Evolutionary conservation across 768 basidiomycete genomes (phyloP).

Genomic region (Tulasnella sp.): DNA sequence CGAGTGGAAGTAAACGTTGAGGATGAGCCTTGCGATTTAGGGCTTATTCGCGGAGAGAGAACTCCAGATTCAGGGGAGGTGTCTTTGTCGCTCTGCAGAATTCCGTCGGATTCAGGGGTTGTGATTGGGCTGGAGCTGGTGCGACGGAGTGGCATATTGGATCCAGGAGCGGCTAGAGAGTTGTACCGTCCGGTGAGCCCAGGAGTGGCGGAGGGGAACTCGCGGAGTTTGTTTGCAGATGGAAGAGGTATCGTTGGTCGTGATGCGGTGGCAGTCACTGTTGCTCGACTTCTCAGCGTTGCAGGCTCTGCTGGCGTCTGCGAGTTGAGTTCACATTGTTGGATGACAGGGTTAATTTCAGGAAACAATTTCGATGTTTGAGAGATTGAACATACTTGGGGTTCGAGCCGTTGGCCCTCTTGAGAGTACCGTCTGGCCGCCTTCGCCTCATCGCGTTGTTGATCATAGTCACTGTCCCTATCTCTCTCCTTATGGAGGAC

Average conservation of each 20-base stretch:
- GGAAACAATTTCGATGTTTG: no score
- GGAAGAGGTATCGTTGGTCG: not conserved
- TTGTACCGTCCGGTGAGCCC: not conserved
- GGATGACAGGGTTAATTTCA: not conserved
- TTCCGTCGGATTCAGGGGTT: conserved; percentile 13
- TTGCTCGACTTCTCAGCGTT: not conserved
- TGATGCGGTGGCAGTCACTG: not conserved
- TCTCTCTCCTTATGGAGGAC: conserved; percentile 2
- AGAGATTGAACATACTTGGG: not conserved
- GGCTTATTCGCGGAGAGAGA: conserved; percentile 7
- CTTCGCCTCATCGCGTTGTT: not conserved
- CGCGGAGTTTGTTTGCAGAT: not conserved
- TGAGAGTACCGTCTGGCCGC: not conserved
- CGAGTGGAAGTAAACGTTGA: not conserved
- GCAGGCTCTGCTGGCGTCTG: not conserved
- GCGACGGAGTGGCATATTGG: not conserved
- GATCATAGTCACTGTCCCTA: not conserved
- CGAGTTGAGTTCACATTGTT: not conserved
- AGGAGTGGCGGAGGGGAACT: conserved; percentile 9
- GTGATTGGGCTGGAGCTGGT: conserved; percentile 1
- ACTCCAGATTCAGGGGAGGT: not conserved
- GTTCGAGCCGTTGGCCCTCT: not conserved
- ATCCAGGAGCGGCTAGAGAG: not conserved
- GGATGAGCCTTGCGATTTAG: not conserved
- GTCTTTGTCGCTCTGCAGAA: not conserved